Conservation (phyloP, 257 asterid genomes). For the Solanum sejunctum region DNA sequence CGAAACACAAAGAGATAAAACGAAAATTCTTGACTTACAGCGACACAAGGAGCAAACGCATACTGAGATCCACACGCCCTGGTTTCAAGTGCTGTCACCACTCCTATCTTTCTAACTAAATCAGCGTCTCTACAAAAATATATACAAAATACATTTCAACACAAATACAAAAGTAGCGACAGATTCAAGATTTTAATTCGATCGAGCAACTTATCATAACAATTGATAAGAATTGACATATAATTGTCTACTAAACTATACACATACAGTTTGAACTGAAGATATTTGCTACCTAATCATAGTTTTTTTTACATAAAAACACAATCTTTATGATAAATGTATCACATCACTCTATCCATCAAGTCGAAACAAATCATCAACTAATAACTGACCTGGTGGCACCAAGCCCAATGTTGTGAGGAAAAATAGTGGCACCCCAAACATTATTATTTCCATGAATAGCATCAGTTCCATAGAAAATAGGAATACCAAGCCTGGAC, state of each 20-base stretch:
- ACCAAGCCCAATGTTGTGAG: conserved; percentile 88
- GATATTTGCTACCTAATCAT: neutral
- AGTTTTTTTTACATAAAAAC: neutral
- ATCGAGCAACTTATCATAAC: neutral
- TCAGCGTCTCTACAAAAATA: conserved; percentile 48
- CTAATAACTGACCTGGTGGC: conserved; percentile 58
- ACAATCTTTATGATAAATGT: neutral
- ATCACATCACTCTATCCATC: neutral
- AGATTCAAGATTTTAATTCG: neutral
- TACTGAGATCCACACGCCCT: conserved; percentile 87
- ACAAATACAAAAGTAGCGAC: neutral
- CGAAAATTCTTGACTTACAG: conserved; percentile 42
- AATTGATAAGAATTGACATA: neutral
- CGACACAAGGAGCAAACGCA: conserved; percentile 97
- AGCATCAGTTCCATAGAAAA: conserved; percentile 77
- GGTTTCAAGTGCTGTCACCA: conserved; percentile 84
- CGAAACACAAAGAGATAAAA: neutral
- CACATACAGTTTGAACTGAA: neutral
- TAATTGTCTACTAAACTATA: neutral
- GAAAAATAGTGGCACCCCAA: conserved; percentile 82
- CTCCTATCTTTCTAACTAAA: conserved; percentile 66
- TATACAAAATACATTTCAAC: neutral
- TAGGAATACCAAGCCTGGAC: conserved; percentile 79
- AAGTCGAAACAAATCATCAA: neutral
- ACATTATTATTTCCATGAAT: conserved; percentile 94